phyloP scores from a whole-genome alignment of 352 stramenopile species.

The Globisporangium emineosum region DNA sequence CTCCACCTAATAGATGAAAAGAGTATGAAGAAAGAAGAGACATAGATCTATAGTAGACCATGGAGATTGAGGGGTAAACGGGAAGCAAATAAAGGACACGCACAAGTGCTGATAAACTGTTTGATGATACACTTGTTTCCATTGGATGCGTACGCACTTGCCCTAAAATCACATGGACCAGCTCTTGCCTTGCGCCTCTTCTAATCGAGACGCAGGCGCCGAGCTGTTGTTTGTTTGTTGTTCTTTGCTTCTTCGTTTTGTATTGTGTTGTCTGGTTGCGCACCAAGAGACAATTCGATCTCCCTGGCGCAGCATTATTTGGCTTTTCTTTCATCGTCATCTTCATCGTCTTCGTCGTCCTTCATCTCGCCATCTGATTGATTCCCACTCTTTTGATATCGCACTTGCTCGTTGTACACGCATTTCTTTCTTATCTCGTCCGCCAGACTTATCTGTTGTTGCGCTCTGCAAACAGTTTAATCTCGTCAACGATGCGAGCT shows the following conservation, averaged over 20 bases:
- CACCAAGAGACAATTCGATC: neutral
- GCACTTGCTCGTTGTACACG: conserved; percentile 12
- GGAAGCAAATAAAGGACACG: neutral
- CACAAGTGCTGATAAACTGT: neutral
- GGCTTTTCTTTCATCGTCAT: conserved; percentile 4
- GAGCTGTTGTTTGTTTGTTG: neutral
- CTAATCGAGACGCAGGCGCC: conserved; percentile 14
- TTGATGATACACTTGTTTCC: conserved; percentile 12
- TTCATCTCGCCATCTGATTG: conserved; percentile 1
- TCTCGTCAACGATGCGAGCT: conserved; percentile 87
- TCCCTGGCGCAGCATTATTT: neutral
- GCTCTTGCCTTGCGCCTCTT: conserved; percentile 10
- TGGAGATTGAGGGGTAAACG: neutral
- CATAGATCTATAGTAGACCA: conserved; percentile 3
- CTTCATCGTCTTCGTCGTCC: neutral
- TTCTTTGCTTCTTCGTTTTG: conserved; percentile 11
- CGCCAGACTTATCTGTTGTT: conserved; percentile 54
- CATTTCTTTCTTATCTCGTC: neutral
- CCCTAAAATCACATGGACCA: conserved; percentile 16
- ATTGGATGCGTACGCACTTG: conserved; percentile 5
- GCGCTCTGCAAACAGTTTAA: conserved; percentile 74
- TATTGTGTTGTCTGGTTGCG: conserved; percentile 4
- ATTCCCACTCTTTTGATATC: neutral
- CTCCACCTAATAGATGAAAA: neutral
- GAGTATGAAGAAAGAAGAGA: conserved; percentile 1